Conservation (phyloP, 768 basidiomycete genomes). For the Arthromyces matolae region DNA sequence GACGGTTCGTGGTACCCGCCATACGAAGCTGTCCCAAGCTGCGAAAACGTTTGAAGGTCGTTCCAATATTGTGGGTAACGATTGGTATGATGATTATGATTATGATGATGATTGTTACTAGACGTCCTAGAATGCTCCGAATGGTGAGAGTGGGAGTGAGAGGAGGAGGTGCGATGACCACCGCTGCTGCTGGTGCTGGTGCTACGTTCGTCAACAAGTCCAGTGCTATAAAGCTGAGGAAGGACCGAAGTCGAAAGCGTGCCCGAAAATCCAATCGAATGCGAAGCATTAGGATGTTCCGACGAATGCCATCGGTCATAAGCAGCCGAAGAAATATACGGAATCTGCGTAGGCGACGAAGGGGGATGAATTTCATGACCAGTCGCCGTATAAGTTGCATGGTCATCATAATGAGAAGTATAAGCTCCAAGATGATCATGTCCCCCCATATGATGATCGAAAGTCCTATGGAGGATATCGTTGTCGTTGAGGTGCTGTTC, state of each 20-base stretch:
- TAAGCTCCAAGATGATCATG: too few species aligned
- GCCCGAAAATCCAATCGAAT: constrained; percentile 34
- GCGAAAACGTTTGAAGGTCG: constrained; percentile 51
- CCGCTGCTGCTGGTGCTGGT: neutral
- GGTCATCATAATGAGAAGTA: constrained; percentile 9
- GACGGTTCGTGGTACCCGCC: constrained; percentile 20
- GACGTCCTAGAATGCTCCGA: constrained; percentile 15
- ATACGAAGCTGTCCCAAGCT: constrained; percentile 42
- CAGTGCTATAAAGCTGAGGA: constrained; percentile 74
- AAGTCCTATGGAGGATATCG: neutral
- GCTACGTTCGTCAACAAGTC: constrained; percentile 50
- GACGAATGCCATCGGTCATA: constrained; percentile 50
- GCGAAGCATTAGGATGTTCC: constrained; percentile 18
- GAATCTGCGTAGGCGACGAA: neutral
- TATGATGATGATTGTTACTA: neutral
- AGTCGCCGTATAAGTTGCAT: constrained; percentile 9
- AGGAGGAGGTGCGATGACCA: constrained; percentile 1
- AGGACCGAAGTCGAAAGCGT: constrained; percentile 69
- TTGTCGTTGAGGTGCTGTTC: constrained; percentile 44
- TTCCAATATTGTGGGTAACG: constrained; percentile 55
- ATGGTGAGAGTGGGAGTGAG: constrained; percentile 4
- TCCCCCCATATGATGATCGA: neutral
- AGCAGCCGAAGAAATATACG: constrained; percentile 13
- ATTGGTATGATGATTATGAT: constrained; percentile 16
- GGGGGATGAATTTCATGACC: constrained; percentile 8